Conservation (phyloP, 345 rosid genomes). For the Rhizophora apiculata region DNA sequence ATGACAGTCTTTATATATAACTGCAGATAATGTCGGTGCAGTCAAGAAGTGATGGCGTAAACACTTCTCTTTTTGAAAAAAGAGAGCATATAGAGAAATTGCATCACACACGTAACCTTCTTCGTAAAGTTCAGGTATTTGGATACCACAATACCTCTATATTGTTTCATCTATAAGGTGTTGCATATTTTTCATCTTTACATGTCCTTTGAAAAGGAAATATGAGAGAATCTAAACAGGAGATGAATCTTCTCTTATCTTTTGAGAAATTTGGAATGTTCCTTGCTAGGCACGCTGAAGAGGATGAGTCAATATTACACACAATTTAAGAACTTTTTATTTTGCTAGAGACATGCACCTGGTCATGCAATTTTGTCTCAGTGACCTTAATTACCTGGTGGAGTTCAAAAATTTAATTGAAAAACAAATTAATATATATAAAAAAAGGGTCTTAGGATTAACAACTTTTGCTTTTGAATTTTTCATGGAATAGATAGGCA, state of each 20-base stretch:
- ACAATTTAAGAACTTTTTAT: background rate
- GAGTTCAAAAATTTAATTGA: background rate
- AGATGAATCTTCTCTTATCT: background rate
- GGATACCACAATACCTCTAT: background rate
- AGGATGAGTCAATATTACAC: background rate
- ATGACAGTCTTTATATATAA: background rate
- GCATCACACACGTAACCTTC: slow-evolving; percentile 91
- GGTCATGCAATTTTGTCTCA: slow-evolving; percentile 10
- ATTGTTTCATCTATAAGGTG: background rate
- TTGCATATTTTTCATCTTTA: background rate
- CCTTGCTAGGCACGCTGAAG: background rate
- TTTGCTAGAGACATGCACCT: slow-evolving; percentile 1
- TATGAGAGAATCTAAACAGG: background rate
- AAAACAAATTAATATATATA: background rate
- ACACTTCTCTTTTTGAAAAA: slow-evolving; percentile 85
- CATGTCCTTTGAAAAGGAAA: background rate
- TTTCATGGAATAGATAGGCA: background rate
- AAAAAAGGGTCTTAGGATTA: background rate
- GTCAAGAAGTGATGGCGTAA: slow-evolving; percentile 95
- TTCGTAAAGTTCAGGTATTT: slow-evolving; percentile 93
- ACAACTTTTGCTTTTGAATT: background rate
- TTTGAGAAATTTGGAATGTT: background rate
- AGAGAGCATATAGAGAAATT: slow-evolving; percentile 97
- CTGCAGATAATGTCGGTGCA: slow-evolving; percentile 91
- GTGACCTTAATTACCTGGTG: background rate